Evolutionary conservation across 306 rosid genomes (phyloP).

Genomic region (Astragalus glycyphyllos): DNA sequence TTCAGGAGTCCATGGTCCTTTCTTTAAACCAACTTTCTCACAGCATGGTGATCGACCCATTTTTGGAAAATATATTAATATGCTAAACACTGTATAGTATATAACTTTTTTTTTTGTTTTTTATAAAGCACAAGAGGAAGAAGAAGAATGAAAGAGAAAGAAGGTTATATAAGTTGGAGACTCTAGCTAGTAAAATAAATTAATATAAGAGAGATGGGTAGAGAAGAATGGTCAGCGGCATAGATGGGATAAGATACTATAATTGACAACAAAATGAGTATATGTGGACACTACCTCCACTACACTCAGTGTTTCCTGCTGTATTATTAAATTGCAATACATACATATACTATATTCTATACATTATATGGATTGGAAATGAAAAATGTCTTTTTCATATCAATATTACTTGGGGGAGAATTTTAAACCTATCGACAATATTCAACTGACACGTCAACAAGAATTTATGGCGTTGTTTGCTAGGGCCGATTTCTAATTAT

Average conservation of each 20-base stretch:
- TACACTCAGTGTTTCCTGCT: no score
- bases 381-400: constrained; percentile 19
- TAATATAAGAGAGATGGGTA: constrained; percentile 47
- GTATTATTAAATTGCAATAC: no score
- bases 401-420: constrained; percentile 2
- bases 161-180: constrained; percentile 24
- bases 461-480: constrained; percentile 48
- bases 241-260: constrained; percentile 59
- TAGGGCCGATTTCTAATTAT: constrained; percentile 42
- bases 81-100: constrained; percentile 11
- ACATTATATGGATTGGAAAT: no score
- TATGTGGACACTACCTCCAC: neutral
- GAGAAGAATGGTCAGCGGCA: constrained; percentile 68
- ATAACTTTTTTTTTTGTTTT: constrained; percentile 7
- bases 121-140: neutral
- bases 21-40: constrained; percentile 92
- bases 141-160: neutral
- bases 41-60: constrained; percentile 99
- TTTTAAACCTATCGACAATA: constrained; percentile 31
- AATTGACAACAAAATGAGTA: constrained; percentile 31
- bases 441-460: constrained; percentile 46
- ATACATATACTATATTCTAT: no score
- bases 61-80: constrained; percentile 38
- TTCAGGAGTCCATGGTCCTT: constrained; percentile 99
- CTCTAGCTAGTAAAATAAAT: constrained; percentile 36